phyloP scores from a whole-genome alignment of 345 rosid species.

The Salix purpurea region DNA sequence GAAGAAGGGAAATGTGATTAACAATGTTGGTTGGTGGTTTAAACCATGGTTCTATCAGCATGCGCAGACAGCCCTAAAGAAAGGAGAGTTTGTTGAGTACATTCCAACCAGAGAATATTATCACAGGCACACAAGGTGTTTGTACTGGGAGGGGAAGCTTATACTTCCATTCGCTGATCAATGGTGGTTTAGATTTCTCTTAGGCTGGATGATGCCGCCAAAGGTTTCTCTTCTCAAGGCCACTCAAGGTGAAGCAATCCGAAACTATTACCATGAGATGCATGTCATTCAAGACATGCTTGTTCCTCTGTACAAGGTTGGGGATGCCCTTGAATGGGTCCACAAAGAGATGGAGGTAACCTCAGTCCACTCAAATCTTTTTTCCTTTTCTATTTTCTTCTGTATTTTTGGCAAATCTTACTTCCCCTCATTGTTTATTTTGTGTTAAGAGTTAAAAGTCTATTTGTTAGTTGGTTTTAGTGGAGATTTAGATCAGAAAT shows the following conservation, averaged over 20 bases:
- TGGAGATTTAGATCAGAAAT: background rate
- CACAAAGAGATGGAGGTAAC: slow-evolving; percentile 94
- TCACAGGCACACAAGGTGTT: slow-evolving; percentile 94
- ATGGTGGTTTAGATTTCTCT: slow-evolving; percentile 86
- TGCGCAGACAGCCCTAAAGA: slow-evolving; percentile 72
- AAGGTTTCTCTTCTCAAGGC: slow-evolving; percentile 98
- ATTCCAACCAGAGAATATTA: slow-evolving; percentile 95
- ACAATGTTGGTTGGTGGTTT: slow-evolving; percentile 96
- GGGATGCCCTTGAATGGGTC: slow-evolving; percentile 92
- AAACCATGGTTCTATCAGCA: slow-evolving; percentile 99
- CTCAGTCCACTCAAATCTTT: background rate
- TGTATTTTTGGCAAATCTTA: background rate
- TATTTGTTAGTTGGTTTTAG: background rate
- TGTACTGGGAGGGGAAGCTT: slow-evolving; percentile 99
- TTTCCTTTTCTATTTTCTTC: background rate
- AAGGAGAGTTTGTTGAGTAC: slow-evolving; percentile 91
- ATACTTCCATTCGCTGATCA: slow-evolving; percentile 97
- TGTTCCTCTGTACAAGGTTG: slow-evolving; percentile 95
- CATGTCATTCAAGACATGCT: slow-evolving; percentile 99
- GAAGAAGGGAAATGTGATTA: slow-evolving; percentile 80
- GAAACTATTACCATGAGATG: slow-evolving; percentile 95
- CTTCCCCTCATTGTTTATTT: no score
- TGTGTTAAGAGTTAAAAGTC: background rate
- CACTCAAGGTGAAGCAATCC: slow-evolving; percentile 96
- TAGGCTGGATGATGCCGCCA: slow-evolving; percentile 99